These are phyloP conservation scores for Theileria parva DNA, from an alignment of 169 alveolate species.

Conservation along the genomic window DNA sequence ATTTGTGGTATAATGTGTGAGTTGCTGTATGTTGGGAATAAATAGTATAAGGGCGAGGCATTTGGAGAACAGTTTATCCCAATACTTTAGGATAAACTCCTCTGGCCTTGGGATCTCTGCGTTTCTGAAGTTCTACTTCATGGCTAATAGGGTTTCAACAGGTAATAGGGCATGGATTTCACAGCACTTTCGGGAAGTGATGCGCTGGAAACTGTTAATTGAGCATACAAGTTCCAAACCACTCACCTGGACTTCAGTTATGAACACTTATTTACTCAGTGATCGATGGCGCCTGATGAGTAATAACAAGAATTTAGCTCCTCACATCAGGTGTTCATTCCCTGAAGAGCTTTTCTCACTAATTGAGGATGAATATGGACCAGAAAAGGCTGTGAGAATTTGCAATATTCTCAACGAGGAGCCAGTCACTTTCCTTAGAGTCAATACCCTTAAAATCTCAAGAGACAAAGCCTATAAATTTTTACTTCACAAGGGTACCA, in stretches of 20 bases:
- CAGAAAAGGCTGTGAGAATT: slow-evolving; percentile 74
- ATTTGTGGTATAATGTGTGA: too few species aligned
- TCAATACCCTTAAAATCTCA: slow-evolving; percentile 68
- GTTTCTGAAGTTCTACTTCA: slow-evolving; percentile 58
- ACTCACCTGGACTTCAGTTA: slow-evolving; percentile 69
- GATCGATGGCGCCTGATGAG: slow-evolving; percentile 81
- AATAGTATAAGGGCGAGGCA: slow-evolving; percentile 77
- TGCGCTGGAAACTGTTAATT: slow-evolving; percentile 77
- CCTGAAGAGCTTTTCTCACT: slow-evolving; percentile 80
- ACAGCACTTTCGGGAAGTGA: slow-evolving; percentile 69
- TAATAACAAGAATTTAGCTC: slow-evolving; percentile 77
- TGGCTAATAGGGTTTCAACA: slow-evolving; percentile 52
- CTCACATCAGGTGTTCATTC: slow-evolving; percentile 81
- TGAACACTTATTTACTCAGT: slow-evolving; percentile 70
- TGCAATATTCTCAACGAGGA: slow-evolving; percentile 82
- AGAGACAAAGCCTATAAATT: slow-evolving; percentile 74
- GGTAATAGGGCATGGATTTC: slow-evolving; percentile 71
- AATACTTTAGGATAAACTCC: slow-evolving; percentile 55
- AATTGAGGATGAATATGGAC: slow-evolving; percentile 75
- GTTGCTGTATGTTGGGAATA: slow-evolving; percentile 37
- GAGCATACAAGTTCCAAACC: slow-evolving; percentile 78
- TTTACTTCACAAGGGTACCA: slow-evolving; percentile 70
- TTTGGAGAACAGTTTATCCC: slow-evolving; percentile 74
- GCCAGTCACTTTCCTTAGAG: slow-evolving; percentile 81
- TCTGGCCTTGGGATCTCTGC: slow-evolving; percentile 58